Evolutionary conservation across 352 stramenopile species (phyloP), one percentile per base, ranked within the genome.

Genomic region (Phytophthora pseudosyringae): DNA sequence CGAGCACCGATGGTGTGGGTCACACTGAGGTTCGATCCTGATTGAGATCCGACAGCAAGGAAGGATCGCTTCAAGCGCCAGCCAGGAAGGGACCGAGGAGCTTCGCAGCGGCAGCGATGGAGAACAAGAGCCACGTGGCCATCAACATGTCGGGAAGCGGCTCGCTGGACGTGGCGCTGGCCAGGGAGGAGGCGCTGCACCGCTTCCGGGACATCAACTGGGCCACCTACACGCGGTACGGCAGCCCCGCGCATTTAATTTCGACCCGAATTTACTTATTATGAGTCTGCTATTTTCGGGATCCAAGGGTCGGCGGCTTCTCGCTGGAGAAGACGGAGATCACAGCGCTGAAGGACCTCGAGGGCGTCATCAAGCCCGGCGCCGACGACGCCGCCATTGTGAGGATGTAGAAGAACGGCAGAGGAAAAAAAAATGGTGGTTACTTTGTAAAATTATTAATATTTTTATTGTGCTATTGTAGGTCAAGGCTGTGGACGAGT

Each of bases 141-240:
- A 89, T 90, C 59, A 88, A 87, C 64, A 90, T 92, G 57, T 53
- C 70, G 18, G 74, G 69, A 50, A 81, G 59, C 58, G 75, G 73
- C 18, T 74, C 80, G 51, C 73, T 95, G 28, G 88, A 96, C 56
- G 86, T 94, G 39, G 82, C 67, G 36, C 62, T 94, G 11, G 83
- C 84, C 21, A 72, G 88, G 18, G 88, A 96, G 67, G 86, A 96
- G 69, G 88, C 88, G 60, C 71, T 96, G 47, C 76, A 91, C 60
- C 87, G 86, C 64, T 96, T 96, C 73, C 84, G 88, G 50, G 88
- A 95, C 67, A 96, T 96, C 67, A 96, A 96, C 69, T 96, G 88
- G 88, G 86, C 81, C 51, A 94, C 86, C 18, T 96, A 96, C 74
- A 94, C 88, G 56, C 86, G 88, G 86, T 94, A 72, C 3, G 64